Percentiles rank a stretch among this genome's conserved stretches.
Evolutionary conservation across 306 rosid genomes (phyloP).

Genomic region (Castanea sativa): DNA sequence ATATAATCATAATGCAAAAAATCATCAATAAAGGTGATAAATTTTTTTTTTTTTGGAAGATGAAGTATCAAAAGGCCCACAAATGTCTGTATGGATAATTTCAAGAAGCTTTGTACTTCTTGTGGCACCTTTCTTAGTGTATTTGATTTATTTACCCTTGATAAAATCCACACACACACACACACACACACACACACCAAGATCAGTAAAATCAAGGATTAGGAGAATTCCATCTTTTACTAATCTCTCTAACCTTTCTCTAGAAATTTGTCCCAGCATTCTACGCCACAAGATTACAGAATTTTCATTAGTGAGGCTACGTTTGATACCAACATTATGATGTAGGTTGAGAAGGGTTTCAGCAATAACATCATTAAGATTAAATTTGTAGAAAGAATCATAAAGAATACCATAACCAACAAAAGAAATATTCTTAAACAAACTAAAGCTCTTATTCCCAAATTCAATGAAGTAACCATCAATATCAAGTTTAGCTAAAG

Average conservation of each 20-base stretch:
- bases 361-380: background rate
- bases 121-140: too few species aligned
- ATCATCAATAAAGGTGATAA: too few species aligned
- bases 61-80: too few species aligned
- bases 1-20: too few species aligned
- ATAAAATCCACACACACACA: too few species aligned
- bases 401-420: background rate
- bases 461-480: background rate
- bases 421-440: background rate
- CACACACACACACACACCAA: too few species aligned
- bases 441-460: background rate
- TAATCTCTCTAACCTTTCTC: background rate
- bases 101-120: too few species aligned
- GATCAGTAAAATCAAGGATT: too few species aligned
- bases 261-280: background rate
- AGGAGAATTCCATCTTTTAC: background rate
- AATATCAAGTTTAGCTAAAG: background rate
- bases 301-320: background rate
- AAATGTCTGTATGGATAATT: too few species aligned
- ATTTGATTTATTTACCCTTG: too few species aligned
- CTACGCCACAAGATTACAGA: background rate
- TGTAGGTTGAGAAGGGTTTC: background rate
- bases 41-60: too few species aligned
- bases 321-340: constrained; percentile 7
- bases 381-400: background rate